A percentile compares a stretch with the other conserved stretches of the same genome.
These are phyloP conservation scores for Physcomitrellopsis africana DNA, from an alignment of 225 moss, liverwort and hornwort species.

Conservation along the genomic window DNA sequence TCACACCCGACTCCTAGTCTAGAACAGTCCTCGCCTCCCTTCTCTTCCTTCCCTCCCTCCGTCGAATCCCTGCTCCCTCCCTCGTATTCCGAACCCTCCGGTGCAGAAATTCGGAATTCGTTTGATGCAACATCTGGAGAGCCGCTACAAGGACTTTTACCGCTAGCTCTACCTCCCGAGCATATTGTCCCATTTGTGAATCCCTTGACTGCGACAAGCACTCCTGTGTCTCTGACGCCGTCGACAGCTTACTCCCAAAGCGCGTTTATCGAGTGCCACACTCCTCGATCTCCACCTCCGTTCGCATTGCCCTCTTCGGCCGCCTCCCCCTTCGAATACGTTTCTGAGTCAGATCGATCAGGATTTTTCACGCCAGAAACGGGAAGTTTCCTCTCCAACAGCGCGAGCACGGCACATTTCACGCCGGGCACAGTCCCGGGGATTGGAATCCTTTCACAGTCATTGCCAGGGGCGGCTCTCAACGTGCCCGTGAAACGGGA, in stretches of 20 bases:
- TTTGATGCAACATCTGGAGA: neutral
- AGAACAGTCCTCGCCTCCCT: constrained; percentile 10
- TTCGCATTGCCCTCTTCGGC: constrained; percentile 42
- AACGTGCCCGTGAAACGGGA: neutral
- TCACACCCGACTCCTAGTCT: constrained; percentile 38
- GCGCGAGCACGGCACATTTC: constrained; percentile 15
- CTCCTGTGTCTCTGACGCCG: neutral
- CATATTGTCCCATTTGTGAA: neutral
- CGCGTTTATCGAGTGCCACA: constrained; percentile 2
- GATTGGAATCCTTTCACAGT: too few species aligned
- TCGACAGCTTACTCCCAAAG: neutral
- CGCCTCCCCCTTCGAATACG: constrained; percentile 15
- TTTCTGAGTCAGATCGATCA: constrained; percentile 26
- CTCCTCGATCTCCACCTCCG: constrained; percentile 35
- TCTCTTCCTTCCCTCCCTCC: constrained; percentile 27
- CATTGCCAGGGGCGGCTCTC: too few species aligned
- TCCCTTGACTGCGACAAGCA: constrained; percentile 22
- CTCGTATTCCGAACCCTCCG: constrained; percentile 25
- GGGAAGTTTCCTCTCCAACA: constrained; percentile 24
- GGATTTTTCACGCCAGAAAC: constrained; percentile 37
- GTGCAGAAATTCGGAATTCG: constrained; percentile 8
- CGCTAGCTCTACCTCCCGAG: neutral
- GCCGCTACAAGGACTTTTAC: neutral
- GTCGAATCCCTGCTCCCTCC: constrained; percentile 29
- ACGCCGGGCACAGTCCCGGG: neutral